Conservation (phyloP, 768 basidiomycete species). For the Boletus sp. region DNA sequence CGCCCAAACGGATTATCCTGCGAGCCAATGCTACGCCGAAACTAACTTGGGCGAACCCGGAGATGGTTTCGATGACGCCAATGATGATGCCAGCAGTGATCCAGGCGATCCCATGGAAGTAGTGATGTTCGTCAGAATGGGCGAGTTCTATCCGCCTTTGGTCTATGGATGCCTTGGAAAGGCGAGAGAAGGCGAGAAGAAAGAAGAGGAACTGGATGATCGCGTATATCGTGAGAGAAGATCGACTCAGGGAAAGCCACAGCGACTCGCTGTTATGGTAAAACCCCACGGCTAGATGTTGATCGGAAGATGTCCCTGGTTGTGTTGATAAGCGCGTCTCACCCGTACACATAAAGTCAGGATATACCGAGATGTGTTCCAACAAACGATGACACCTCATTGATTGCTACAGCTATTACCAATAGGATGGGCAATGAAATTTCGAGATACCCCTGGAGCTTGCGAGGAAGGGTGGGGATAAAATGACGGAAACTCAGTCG, state of each 20-base stretch:
- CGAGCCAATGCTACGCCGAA: constrained; percentile 55
- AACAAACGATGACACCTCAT: constrained; percentile 63
- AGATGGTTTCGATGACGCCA: constrained; percentile 59
- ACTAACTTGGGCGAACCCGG: constrained; percentile 56
- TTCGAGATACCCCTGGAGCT: constrained; percentile 43
- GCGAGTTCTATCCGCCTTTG: constrained; percentile 51
- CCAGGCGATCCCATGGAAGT: constrained; percentile 65
- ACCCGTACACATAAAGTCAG: not conserved
- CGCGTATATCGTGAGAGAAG: constrained; percentile 58
- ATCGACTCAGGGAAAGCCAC: constrained; percentile 56
- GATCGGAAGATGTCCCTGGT: constrained; percentile 8
- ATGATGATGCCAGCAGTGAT: constrained; percentile 57
- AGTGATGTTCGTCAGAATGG: constrained; percentile 41
- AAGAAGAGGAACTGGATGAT: constrained; percentile 59
- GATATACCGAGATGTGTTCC: constrained; percentile 56
- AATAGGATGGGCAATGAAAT: constrained; percentile 50
- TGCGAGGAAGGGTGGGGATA: constrained; percentile 48
- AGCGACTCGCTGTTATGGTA: constrained; percentile 31
- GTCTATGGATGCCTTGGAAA: constrained; percentile 47
- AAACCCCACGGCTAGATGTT: constrained; percentile 42
- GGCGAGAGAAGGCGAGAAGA: constrained; percentile 54
- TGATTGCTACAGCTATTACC: constrained; percentile 50
- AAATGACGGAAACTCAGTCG: constrained; percentile 52
- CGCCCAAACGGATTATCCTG: constrained; percentile 53
- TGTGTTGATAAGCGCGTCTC: not conserved